Percentiles rank a stretch among this genome's conserved stretches.
Evolutionary conservation across 345 rosid species (phyloP).

Genomic region (Geranium brycei): DNA sequence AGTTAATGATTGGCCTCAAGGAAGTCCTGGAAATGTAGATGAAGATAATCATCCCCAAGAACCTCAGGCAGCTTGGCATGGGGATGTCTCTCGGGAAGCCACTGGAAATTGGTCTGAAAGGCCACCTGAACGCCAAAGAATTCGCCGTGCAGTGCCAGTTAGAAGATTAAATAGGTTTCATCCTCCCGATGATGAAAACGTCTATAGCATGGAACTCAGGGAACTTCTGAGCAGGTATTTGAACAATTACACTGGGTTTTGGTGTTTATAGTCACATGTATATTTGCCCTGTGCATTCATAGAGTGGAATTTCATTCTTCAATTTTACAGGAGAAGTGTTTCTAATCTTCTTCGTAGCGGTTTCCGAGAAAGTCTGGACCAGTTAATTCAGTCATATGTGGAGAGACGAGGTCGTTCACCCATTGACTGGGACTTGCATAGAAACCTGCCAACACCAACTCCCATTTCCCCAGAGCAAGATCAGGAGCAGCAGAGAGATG

Average conservation of each 20-base stretch:
- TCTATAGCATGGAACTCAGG: slow-evolving; percentile 92
- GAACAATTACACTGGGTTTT: slow-evolving; percentile 1
- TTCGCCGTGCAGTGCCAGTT: slow-evolving; percentile 43
- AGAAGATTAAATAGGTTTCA: slow-evolving; percentile 85
- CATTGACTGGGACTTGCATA: slow-evolving; percentile 83
- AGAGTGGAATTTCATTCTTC: too few species aligned
- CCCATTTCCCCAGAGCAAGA: slow-evolving; percentile 48
- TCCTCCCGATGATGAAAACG: slow-evolving; percentile 89
- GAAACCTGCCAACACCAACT: slow-evolving; percentile 52
- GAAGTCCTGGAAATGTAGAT: slow-evolving; percentile 29
- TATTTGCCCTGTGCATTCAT: too few species aligned
- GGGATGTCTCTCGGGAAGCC: slow-evolving; percentile 38
- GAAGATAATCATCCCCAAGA: slow-evolving; percentile 36
- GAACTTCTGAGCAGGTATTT: slow-evolving; percentile 89
- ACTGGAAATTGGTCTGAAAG: slow-evolving; percentile 49
- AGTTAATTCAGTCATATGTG: slow-evolving; percentile 82
- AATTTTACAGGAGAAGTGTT: slow-evolving; percentile 66
- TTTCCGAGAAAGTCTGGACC: slow-evolving; percentile 98
- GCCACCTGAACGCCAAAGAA: slow-evolving; percentile 50
- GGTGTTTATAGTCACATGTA: background rate
- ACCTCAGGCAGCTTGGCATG: slow-evolving; percentile 47
- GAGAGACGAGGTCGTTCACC: slow-evolving; percentile 83
- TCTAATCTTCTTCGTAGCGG: slow-evolving; percentile 96
- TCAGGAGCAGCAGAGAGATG: slow-evolving; percentile 57
- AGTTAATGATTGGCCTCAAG: slow-evolving; percentile 40